Base-by-base conservation (phyloP, 176 grass and related monocot genomes). In the Avena insularis region DNA sequence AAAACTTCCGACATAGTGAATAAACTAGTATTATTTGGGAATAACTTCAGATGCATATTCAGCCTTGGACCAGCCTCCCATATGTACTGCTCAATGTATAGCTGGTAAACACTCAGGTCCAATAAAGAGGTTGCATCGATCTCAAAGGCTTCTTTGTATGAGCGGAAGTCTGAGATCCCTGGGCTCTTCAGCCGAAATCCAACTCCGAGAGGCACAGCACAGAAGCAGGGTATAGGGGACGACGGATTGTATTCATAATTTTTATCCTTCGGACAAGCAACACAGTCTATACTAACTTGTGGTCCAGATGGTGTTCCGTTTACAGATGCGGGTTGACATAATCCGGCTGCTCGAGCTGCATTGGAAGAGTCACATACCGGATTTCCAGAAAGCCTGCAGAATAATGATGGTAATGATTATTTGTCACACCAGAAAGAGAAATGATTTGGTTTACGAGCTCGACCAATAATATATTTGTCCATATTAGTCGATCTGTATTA, bases 111-210 rank as follows among this genome's bases (percentile, higher is more conserved):
- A 82, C 53, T 35, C 40, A 99, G n/a, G 50, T 76, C 5, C 16
- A 99, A 84, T 10, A 84, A 43, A 79, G 77, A 75, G 38, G 90
- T 79, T 61, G 92, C 53, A 29, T 96, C 20, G 2, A 57, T 81
- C 83, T 93, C 92, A 78, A 96, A 99, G 75, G n/a, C 61, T 77
- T 92, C 79, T 69, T 91, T 79, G 84, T 94, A 96, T 3, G 90
- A 81, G 77, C 0, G 87, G 75, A 99, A 96, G 60, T 96, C 55
- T 50, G 94, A 96, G 40, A 99, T 94, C 36, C 87, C 94, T 81
- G 97, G 94, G 75, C 92, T 96, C 83, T 99, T 99, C 67, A 99
- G 68, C 19, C 94, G 87, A 89, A 94, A 92, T 86, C 92, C 92
- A 80, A 99, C 87, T 91, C 80, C 84, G 19, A 99, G 25, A 70